Percentiles rank a stretch among this genome's conserved stretches.
phyloP scores from a whole-genome alignment of 1,139 yeast genomes.

The Groenewaldozyma auringiensis region DNA sequence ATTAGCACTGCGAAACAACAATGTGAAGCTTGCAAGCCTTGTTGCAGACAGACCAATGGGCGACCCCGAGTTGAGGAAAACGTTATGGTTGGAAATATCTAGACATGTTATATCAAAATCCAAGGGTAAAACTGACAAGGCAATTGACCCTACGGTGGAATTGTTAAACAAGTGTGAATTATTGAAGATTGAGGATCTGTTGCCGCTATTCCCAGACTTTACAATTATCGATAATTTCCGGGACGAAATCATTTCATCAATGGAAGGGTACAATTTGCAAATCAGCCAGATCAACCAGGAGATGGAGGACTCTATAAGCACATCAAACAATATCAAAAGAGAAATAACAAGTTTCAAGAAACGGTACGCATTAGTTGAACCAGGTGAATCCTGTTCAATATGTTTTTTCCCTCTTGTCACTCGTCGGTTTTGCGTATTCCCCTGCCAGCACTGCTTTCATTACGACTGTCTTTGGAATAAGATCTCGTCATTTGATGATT shows the following conservation, averaged over 20 bases:
- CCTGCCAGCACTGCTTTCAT: constrained; percentile 88
- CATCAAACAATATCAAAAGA: constrained; percentile 52
- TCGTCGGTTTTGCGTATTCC: constrained; percentile 72
- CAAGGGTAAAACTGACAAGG: constrained; percentile 13
- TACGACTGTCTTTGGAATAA: constrained; percentile 70
- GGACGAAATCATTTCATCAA: constrained; percentile 69
- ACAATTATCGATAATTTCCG: constrained; percentile 76
- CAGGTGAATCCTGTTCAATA: constrained; percentile 73
- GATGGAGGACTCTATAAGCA: constrained; percentile 64
- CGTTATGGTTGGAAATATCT: constrained; percentile 68
- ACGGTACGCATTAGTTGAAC: constrained; percentile 56
- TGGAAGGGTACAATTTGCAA: constrained; percentile 62
- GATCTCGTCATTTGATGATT: constrained; percentile 57
- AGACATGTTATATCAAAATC: constrained; percentile 43
- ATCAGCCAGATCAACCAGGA: constrained; percentile 61
- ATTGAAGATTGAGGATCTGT: constrained; percentile 70
- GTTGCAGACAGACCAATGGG: constrained; percentile 49
- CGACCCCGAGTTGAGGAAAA: constrained; percentile 48
- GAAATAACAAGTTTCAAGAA: constrained; percentile 48
- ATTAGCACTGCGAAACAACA: constrained; percentile 56
- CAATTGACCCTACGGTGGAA: constrained; percentile 29
- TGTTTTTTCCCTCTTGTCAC: constrained; percentile 64
- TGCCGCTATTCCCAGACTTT: constrained; percentile 80
- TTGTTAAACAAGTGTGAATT: constrained; percentile 45
- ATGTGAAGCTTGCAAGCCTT: constrained; percentile 52